Base-by-base conservation (phyloP, 108 stramenopile species). In the Conticribra guillardii region DNA sequence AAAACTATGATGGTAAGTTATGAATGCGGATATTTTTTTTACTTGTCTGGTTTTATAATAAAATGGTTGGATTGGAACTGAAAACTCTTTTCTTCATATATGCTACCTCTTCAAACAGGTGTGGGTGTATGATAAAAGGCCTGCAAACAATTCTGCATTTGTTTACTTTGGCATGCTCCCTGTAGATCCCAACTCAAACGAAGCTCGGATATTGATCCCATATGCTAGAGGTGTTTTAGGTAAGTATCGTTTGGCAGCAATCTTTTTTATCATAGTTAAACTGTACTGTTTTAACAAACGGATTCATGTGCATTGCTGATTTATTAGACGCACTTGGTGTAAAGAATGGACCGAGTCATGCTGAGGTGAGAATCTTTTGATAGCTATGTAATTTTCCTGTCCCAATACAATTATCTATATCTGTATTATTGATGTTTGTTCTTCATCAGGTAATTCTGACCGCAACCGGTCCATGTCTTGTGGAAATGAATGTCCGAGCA, bases 111-210 rank as follows among this genome's bases (percentile, higher is more conserved):
- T 51, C 16, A 4, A 14, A 51, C 4, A 14, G n/a, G n/a, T n/a
- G n/a, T 98, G 98, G 98, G 89, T 90, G 18, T 96, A 96, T 75
- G 95, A 98, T 79, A 96, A 96, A 69, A 79, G 91, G 29, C 68
- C 80, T 11, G 82, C 88, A 7, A 90, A 93, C 55, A 94, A 94
- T 33, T 67, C 88, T 14, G 79, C 83, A 58, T 98, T 96, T 71
- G 91, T 92, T 45, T 92, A 92, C 63, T 89, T 89, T 65, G 91
- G 89, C 9, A 80, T 86, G 61, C 32, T 90, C 30, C 92, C 92
- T 15, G 83, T 93, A 2, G 88, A 89, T 52, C 80, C 86, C 28
- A 73, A 82, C 7, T 83, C 88, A 24, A 76, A 76, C 7, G 92
- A 93, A 70, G 93, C 89, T 9, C 81, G 76, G 73, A 78, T 87